Conservation (phyloP, 2,329 filamentous ascomycete genomes). For the Cryphonectria naterciae region DNA sequence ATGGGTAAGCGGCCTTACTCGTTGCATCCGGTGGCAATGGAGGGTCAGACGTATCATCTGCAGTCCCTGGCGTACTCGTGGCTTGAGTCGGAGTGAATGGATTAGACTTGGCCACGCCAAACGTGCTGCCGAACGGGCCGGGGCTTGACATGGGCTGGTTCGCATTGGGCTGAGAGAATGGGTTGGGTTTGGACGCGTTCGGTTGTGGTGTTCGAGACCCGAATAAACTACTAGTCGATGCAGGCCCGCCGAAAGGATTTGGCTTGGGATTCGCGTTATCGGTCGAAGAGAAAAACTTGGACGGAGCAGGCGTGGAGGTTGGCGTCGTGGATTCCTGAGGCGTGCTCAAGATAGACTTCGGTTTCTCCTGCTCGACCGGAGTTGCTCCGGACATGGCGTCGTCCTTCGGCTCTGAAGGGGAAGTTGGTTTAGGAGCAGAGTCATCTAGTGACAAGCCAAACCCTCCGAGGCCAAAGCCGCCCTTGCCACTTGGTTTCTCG, state of each 20-base stretch:
- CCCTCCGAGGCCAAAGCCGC: slow-evolving; percentile 58
- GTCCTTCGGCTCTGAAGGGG: slow-evolving; percentile 46
- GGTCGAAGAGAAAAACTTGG: slow-evolving; percentile 32
- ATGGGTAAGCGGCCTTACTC: slow-evolving; percentile 54
- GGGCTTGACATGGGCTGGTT: slow-evolving; percentile 29
- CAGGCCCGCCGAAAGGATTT: slow-evolving; percentile 24
- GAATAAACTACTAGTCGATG: slow-evolving; percentile 30
- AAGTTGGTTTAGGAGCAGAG: slow-evolving; percentile 40
- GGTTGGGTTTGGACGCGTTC: slow-evolving; percentile 14
- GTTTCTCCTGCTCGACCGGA: slow-evolving; percentile 43
- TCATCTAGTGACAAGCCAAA: slow-evolving; percentile 64
- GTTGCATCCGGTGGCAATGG: slow-evolving; percentile 60
- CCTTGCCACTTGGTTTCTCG: slow-evolving; percentile 49
- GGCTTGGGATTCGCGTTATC: slow-evolving; percentile 13
- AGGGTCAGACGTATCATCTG: slow-evolving; percentile 35
- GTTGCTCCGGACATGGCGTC: slow-evolving; percentile 55
- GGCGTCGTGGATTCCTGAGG: slow-evolving; percentile 50
- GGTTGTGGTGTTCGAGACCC: slow-evolving; percentile 20
- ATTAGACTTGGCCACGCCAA: slow-evolving; percentile 20
- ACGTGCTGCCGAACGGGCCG: slow-evolving; percentile 28
- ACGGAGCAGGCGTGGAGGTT: slow-evolving; percentile 54
- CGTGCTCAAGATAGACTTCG: slow-evolving; percentile 40
- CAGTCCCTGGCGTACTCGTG: slow-evolving; percentile 44
- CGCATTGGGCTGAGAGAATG: slow-evolving; percentile 30
- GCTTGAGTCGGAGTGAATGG: slow-evolving; percentile 34